Percentiles rank a stretch among this genome's conserved stretches.
Conservation (phyloP, 768 basidiomycete genomes). For the Tylopilus subfusipes region DNA sequence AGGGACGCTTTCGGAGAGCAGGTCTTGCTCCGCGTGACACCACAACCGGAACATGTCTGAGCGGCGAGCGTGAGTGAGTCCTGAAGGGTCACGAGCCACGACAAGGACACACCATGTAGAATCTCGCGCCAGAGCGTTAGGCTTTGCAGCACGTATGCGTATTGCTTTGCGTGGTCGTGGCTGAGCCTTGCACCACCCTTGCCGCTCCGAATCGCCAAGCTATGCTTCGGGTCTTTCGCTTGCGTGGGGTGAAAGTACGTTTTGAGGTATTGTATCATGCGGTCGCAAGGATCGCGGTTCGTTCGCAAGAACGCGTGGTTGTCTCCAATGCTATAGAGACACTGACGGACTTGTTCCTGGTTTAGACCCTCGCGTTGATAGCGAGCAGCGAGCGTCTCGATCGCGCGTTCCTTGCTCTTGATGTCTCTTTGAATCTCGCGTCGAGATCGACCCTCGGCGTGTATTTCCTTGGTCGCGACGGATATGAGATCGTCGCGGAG, state of each 20-base stretch:
- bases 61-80: constrained; percentile 4
- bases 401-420: constrained; percentile 79
- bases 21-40: constrained; percentile 76
- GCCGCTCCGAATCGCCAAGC: constrained; percentile 78
- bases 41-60: constrained; percentile 87
- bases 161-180: constrained; percentile 83
- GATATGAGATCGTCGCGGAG: constrained; percentile 75
- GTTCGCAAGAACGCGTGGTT: constrained; percentile 85
- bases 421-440: constrained; percentile 84
- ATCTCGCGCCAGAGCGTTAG: constrained; percentile 86
- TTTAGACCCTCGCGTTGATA: constrained; percentile 57
- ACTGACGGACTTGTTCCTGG: constrained; percentile 70
- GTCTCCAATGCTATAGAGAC: constrained; percentile 85
- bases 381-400: constrained; percentile 65
- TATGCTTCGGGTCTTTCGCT: constrained; percentile 58
- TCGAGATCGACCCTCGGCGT: constrained; percentile 63
- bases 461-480: constrained; percentile 78
- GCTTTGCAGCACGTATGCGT: constrained; percentile 82
- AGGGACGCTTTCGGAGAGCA: constrained; percentile 68
- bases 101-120: constrained; percentile 56
- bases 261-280: constrained; percentile 75
- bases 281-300: constrained; percentile 86
- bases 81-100: not conserved
- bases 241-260: constrained; percentile 74
- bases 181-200: constrained; percentile 76